Conservation (phyloP, 2,329 filamentous ascomycete species). For the Botrytis galanthina region DNA sequence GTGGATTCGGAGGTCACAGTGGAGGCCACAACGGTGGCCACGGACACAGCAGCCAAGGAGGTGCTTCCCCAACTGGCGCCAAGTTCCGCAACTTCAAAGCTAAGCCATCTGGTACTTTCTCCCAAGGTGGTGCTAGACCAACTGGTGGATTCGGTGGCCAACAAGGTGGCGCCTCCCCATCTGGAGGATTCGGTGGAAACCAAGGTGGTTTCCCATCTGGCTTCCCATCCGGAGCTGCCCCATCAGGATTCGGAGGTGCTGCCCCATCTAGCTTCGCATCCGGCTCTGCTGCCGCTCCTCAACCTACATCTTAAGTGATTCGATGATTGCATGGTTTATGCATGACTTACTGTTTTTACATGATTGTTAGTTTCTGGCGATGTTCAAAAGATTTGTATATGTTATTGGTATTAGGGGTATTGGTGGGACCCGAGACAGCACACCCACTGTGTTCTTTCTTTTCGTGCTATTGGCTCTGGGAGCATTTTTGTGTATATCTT, state of each 20-base stretch:
- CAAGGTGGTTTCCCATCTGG: not conserved
- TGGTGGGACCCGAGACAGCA: constrained; percentile 2
- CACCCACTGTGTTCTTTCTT: constrained; percentile 5
- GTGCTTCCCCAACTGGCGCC: not conserved
- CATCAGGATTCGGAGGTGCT: not conserved
- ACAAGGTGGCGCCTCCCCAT: not conserved
- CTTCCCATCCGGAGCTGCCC: not conserved
- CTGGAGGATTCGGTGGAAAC: not conserved
- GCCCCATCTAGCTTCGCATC: constrained; percentile 4
- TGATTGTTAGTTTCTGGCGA: not conserved
- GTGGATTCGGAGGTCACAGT: not conserved
- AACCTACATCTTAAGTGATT: not conserved
- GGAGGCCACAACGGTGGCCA: not conserved
- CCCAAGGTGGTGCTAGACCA: not conserved
- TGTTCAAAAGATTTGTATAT: not conserved
- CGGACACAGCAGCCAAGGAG: not conserved
- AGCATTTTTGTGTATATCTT: constrained; percentile 13
- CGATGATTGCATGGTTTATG: not conserved
- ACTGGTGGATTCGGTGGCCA: constrained; percentile 3
- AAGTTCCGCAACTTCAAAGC: not conserved
- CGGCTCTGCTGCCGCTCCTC: not conserved
- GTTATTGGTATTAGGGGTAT: not conserved
- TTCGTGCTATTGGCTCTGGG: constrained; percentile 10
- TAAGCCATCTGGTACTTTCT: not conserved
- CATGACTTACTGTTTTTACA: not conserved